Conservation (phyloP, 805 yeast species). For the Ogataea kodamae region DNA sequence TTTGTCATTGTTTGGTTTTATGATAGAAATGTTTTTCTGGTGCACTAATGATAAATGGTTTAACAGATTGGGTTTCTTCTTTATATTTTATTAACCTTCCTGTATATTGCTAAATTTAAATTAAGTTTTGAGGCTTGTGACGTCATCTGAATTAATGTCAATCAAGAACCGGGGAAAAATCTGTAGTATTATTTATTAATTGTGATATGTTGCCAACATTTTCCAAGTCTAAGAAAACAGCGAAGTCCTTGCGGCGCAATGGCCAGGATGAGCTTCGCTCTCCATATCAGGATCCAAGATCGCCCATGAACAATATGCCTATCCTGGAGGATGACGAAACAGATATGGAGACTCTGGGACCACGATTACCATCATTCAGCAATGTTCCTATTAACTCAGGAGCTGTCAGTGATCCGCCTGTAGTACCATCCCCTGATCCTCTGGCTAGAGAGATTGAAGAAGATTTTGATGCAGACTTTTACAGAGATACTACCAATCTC, state of each 20-base stretch:
- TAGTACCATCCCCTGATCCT: not conserved
- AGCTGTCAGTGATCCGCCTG: not conserved
- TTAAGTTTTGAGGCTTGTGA: constrained; percentile 7
- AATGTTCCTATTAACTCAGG: not conserved
- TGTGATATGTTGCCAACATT: constrained; percentile 7
- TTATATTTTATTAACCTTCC: constrained; percentile 18
- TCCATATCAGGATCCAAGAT: constrained; percentile 8
- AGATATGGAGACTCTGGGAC: constrained; percentile 24
- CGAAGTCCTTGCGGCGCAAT: not conserved
- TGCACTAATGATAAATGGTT: constrained; percentile 22
- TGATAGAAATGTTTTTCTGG: constrained; percentile 20
- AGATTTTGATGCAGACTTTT: constrained; percentile 32
- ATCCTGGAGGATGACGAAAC: constrained; percentile 33
- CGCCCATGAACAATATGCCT: constrained; percentile 24
- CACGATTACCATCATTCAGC: constrained; percentile 27
- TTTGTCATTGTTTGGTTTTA: constrained; percentile 17
- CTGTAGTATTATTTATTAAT: not conserved
- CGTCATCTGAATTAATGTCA: constrained; percentile 1
- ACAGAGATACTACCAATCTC: constrained; percentile 19
- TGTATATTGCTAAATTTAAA: constrained; percentile 21
- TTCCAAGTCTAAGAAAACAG: constrained; percentile 2
- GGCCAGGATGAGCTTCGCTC: constrained; percentile 2
- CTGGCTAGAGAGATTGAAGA: constrained; percentile 28
- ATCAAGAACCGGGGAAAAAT: constrained; percentile 1
- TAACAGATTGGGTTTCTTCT: constrained; percentile 16